Base-by-base conservation (phyloP, 495 filamentous ascomycete genomes). In the Trichoderma asperelloides region DNA sequence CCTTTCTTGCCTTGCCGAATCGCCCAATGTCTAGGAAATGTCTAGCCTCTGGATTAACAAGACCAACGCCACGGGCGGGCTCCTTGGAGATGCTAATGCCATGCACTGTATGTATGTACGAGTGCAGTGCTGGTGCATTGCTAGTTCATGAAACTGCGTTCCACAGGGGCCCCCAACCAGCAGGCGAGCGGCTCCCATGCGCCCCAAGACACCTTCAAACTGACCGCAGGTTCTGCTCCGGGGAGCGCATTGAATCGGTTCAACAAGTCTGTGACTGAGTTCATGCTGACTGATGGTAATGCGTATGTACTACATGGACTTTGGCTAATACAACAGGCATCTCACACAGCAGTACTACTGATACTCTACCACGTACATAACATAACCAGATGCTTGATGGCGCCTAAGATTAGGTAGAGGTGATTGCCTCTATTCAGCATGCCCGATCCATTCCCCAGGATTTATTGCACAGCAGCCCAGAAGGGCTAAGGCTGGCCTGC, bases 401-500 rank as follows among this genome's bases (percentile, higher is more conserved):
- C 55, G 25, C 55, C 25, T 21, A 60, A 60, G n/a, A 55, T 55
- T 25, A 55, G 49, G 49, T 23, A 55, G 18, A 37, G 4, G n/a
- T n/a, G 49, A 55, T 11, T 55, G n/a, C n/a, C n/a, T n/a, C n/a
- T n/a, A n/a, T n/a, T 16, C 18, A 49, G 45, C 7, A 13, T 49
- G 15, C 45, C 45, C 49, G 49, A 55, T 55, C 49, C 55, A 60
- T 60, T 60, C 55, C 55, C 55, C 55, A 60, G 55, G 55, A 60
- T 60, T 60, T 60, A 12, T 28, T 13, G 6, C 3, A 2, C 13
- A 30, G 55, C 23, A 60, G 23, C 55, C 23, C 23, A 60, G 16
- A 28, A 25, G 27, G 25, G 55, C 55, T 30, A 60, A 30, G 7
- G 55, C 23, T 25, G 25, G 23, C 55, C 55, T 13, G 27, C 27